Percentiles rank a stretch among this genome's conserved stretches.
Conservation (phyloP, 148 eudicot genomes). For the Vaccinium corymbosum region DNA sequence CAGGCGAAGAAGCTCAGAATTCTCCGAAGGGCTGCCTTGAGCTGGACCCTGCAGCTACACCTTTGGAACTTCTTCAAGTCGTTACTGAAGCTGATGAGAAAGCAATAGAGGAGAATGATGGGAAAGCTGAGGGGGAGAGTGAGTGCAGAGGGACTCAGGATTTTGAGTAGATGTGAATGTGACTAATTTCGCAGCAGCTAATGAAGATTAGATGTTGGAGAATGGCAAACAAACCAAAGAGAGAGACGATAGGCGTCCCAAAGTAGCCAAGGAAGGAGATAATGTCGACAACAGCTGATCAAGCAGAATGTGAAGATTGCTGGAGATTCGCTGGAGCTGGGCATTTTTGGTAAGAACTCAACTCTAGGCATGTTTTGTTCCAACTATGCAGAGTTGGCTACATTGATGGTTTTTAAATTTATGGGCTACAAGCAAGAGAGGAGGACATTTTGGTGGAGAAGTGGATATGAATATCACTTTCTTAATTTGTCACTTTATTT, state of each 20-base stretch:
- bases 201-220: background rate
- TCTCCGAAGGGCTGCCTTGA: slow-evolving; percentile 47
- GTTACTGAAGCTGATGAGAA: slow-evolving; percentile 18
- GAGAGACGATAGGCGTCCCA: background rate
- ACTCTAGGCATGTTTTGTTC: background rate
- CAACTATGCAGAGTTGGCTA: background rate
- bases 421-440: background rate
- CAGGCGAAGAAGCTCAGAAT: slow-evolving; percentile 43
- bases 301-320: background rate
- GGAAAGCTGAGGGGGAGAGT: background rate
- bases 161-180: slow-evolving; percentile 2
- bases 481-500: slow-evolving; percentile 14
- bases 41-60: slow-evolving; percentile 59
- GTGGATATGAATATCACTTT: slow-evolving; percentile 1
- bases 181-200: background rate
- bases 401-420: background rate
- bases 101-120: slow-evolving; percentile 4
- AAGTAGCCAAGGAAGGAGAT: slow-evolving; percentile 18
- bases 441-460: slow-evolving; percentile 5
- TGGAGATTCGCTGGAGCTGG: slow-evolving; percentile 1
- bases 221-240: background rate
- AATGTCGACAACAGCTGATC: background rate
- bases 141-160: background rate
- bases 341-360: slow-evolving; percentile 10
- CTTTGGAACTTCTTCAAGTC: slow-evolving; percentile 43